A percentile compares a stretch with the other conserved stretches of the same genome.
phyloP scores from a whole-genome alignment of 108 stramenopile species.

The Nannochloropsis salina region DNA sequence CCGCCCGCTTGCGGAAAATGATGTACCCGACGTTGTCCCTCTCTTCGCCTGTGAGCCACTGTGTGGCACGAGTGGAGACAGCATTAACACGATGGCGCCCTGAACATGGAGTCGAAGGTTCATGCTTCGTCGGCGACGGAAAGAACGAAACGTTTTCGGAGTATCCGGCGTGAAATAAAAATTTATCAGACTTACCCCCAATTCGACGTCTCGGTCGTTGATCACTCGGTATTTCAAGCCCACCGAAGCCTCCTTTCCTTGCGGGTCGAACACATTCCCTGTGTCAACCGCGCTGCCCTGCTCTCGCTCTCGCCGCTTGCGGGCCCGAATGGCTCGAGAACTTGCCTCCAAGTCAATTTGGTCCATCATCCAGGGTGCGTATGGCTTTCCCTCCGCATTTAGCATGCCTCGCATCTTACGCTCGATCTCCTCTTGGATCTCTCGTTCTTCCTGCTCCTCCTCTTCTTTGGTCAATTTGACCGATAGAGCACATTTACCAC shows the following conservation, averaged over 20 bases:
- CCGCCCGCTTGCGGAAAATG: background rate
- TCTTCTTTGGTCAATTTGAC: background rate
- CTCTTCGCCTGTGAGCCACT: background rate
- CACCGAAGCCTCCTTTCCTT: background rate
- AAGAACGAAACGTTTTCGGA: too few species aligned
- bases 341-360: background rate
- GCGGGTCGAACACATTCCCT: background rate
- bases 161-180: too few species aligned
- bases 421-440: conserved; percentile 5
- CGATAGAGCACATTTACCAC: background rate
- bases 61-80: background rate
- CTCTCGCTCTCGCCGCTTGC: background rate
- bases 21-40: background rate
- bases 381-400: conserved; percentile 21
- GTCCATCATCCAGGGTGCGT: conserved; percentile 22
- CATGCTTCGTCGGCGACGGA: too few species aligned
- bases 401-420: conserved; percentile 14
- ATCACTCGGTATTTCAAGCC: background rate
- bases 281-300: background rate
- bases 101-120: too few species aligned
- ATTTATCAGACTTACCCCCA: background rate
- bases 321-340: background rate
- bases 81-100: too few species aligned
- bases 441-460: background rate
- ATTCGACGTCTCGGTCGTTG: background rate